phyloP scores from a whole-genome alignment of 2,329 filamentous ascomycete species.

The Phaeosphaeria sp. region DNA sequence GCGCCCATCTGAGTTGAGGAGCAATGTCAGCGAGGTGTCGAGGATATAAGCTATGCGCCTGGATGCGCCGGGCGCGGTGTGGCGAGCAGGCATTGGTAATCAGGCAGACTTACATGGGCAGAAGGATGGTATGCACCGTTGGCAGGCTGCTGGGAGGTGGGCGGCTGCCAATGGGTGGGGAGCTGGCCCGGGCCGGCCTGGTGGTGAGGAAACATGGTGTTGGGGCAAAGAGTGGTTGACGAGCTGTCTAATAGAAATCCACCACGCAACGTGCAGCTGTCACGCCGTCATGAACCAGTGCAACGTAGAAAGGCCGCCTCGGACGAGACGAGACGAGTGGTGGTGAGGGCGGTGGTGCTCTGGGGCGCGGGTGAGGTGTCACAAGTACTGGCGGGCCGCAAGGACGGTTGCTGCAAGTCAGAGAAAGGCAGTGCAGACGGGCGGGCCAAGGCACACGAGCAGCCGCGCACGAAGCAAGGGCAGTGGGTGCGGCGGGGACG shows the following conservation, averaged over 20 bases:
- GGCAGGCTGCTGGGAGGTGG: slow-evolving; percentile 41
- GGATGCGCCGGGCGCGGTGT: neutral
- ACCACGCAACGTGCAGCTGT: slow-evolving; percentile 33
- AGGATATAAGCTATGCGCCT: neutral
- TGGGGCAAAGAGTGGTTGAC: slow-evolving; percentile 4
- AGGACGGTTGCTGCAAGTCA: slow-evolving; percentile 40
- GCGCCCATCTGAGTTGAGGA: slow-evolving; percentile 37
- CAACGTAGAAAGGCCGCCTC: slow-evolving; percentile 11
- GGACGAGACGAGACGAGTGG: slow-evolving; percentile 6
- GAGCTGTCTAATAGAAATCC: slow-evolving; percentile 7
- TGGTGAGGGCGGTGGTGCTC: slow-evolving; percentile 32
- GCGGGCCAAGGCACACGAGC: neutral
- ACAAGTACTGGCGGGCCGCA: slow-evolving; percentile 41
- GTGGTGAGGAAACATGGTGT: slow-evolving; percentile 43
- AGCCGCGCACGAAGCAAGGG: slow-evolving; percentile 1
- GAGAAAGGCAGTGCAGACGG: slow-evolving; percentile 24
- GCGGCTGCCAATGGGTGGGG: slow-evolving; percentile 48
- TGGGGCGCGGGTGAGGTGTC: slow-evolving; percentile 36
- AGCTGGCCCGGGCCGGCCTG: slow-evolving; percentile 46
- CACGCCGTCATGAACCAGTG: slow-evolving; percentile 37
- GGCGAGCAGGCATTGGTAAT: slow-evolving; percentile 1
- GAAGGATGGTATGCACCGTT: slow-evolving; percentile 46
- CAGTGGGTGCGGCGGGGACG: slow-evolving; percentile 6
- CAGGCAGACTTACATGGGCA: slow-evolving; percentile 41
- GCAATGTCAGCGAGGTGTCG: slow-evolving; percentile 24